Base-by-base conservation (phyloP, 2,329 filamentous ascomycete genomes). In the Orbilia blumenaviensis region DNA sequence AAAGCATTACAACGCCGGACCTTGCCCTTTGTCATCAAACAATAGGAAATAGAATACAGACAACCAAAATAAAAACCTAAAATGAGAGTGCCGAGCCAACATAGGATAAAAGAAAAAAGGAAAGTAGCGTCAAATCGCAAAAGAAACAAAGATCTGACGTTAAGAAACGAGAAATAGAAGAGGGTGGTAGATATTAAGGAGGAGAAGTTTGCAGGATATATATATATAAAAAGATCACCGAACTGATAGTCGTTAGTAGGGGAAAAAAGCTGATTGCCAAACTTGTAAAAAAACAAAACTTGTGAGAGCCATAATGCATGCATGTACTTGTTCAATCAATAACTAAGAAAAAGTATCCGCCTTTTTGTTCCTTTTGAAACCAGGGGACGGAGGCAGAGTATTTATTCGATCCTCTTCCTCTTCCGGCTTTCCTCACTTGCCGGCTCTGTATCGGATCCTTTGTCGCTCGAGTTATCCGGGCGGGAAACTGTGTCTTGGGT, bases 401-500 rank as follows among this genome's bases (percentile, higher is more conserved):
- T 56, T n/a, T 54, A 76, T 38, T 76, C 72, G 8, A 76, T 27
- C 25, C 72, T 58, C 60, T 76, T 76, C 27, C 72, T 69, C 42
- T 76, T 76, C 41, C 72, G 64, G 29, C 72, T 76, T 52, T 76
- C 72, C 9, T 68, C 72, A 27, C 58, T 69, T 16, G 29, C 50
- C 8, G 64, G 66, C 9, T 76, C 72, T 7, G 72, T 32, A 60
- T 76, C 72, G 7, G 72, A 76, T 27, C 72, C 72, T 25, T 69
- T 76, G 64, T 76, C 72, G 32, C 72, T 76, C 16, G 58, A 42
- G 29, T 76, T 69, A n/a, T 76, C 72, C n/a, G 58, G 50, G 12
- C 72, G 72, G 23, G 69, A 63, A 36, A 64, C 7, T 8, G 29
- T 69, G 14, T 76, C 72, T 29, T 69, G 72, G 8, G 72, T 18